Evolutionary conservation across 2,329 filamentous ascomycete species (phyloP).

Genomic region (Colletotrichum zoysiae): DNA sequence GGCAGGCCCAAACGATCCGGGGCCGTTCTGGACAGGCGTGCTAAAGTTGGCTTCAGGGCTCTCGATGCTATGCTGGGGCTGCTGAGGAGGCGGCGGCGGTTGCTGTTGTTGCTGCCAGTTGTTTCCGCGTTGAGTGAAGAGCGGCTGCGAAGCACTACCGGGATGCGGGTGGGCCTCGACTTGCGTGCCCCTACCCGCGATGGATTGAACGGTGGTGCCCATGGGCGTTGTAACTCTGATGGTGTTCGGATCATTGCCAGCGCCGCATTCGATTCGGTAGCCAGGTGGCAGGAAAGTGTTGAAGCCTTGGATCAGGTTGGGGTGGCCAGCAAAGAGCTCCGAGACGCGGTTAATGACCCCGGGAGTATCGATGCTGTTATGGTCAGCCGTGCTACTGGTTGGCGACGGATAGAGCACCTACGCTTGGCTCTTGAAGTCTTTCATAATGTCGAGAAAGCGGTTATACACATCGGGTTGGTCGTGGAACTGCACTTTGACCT

Average conservation of each 20-base stretch:
- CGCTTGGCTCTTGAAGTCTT: slow-evolving; percentile 98
- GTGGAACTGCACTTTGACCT: slow-evolving; percentile 97
- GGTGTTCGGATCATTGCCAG: slow-evolving; percentile 92
- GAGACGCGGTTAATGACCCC: slow-evolving; percentile 98
- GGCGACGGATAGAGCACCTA: slow-evolving; percentile 60
- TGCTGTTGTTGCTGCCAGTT: slow-evolving; percentile 63
- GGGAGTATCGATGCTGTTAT: slow-evolving; percentile 86
- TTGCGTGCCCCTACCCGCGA: slow-evolving; percentile 68
- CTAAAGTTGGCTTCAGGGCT: slow-evolving; percentile 74
- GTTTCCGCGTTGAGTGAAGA: slow-evolving; percentile 61
- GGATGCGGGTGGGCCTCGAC: slow-evolving; percentile 57
- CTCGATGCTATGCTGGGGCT: slow-evolving; percentile 70
- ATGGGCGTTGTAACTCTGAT: slow-evolving; percentile 97
- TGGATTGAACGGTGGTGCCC: slow-evolving; percentile 94
- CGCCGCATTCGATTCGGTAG: slow-evolving; percentile 96
- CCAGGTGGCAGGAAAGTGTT: slow-evolving; percentile 97
- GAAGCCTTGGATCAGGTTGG: slow-evolving; percentile 95
- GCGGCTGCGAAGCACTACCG: slow-evolving; percentile 54
- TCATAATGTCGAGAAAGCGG: slow-evolving; percentile 98
- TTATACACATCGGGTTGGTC: slow-evolving; percentile 99
- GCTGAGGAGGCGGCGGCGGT: slow-evolving; percentile 48
- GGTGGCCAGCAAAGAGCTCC: slow-evolving; percentile 94
- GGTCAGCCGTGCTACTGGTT: slow-evolving; percentile 47
- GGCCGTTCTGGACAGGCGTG: slow-evolving; percentile 65
- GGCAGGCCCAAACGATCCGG: slow-evolving; percentile 61